phyloP scores from a whole-genome alignment of 345 rosid species.

The Eucalyptus globulus region DNA sequence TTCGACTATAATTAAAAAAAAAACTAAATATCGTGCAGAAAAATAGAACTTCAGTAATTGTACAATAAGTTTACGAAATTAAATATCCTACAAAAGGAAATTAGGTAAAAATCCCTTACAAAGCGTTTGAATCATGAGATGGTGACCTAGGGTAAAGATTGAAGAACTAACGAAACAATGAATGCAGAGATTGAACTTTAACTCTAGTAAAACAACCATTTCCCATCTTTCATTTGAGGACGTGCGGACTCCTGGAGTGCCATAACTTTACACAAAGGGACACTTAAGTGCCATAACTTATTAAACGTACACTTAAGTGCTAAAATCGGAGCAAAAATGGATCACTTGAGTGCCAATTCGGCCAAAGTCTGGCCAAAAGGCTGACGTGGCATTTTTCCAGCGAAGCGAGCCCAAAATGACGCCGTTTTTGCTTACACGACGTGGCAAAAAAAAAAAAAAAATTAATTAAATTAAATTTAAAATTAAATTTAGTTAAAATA shows the following conservation, averaged over 20 bases:
- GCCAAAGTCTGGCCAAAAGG: no score
- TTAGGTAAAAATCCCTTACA: neutral
- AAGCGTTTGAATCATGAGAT: neutral
- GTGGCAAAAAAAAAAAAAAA: no score
- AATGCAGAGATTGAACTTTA: neutral
- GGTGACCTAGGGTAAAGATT: neutral
- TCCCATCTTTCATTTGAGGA: neutral
- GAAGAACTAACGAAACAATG: neutral
- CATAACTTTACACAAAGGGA: no score
- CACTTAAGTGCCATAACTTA: no score
- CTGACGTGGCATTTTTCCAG: no score
- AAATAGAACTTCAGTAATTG: neutral
- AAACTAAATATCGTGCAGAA: neutral
- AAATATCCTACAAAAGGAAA: neutral
- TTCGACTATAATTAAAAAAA: neutral
- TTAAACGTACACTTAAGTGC: no score
- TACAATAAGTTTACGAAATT: neutral
- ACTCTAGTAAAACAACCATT: neutral
- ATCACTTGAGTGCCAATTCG: no score
- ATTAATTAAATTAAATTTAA: no score
- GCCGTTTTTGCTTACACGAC: fast-evolving
- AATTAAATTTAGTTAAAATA: no score
- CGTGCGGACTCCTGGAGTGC: no score
- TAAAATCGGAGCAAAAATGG: no score
- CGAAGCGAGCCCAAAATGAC: no score